Base-by-base conservation (phyloP, 164 flowering plant species). In the Liriodendron chinense region DNA sequence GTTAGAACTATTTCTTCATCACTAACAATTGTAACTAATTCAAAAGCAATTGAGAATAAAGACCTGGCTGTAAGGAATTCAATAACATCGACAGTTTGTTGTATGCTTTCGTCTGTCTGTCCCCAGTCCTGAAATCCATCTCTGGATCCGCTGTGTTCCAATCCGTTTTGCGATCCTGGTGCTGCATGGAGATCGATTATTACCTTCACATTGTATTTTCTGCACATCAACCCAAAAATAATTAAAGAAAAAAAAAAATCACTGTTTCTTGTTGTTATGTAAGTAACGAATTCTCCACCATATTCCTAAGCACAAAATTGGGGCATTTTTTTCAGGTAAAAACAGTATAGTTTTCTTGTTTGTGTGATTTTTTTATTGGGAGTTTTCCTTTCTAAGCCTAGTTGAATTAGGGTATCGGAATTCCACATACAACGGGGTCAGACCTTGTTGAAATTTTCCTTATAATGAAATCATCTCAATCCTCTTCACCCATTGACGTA, bases 101-200 rank as follows among this genome's bases (percentile, higher is more conserved):
- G 84, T 8, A 91, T 90, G 83, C 70, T 88, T 0, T 77, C 78
- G 43, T 90, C 90, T 1, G 89, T 85, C 59, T 70, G 9, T 20
- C 93, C 95, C 94, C 94, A 93, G 43, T 88, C 91, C 21, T 67
- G 79, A 10, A 77, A 83, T 14, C 95, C 88, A 72, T 89, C 92
- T 83, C 92, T 85, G 0, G 94, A 78, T 21, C 81, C 57, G 71
- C 94, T 90, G 72, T 91, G 94, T n/a, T 91, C 91, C 21, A 16
- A 77, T 1, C 89, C 89, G 72, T 91, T 91, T 72, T 91, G 93
- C 0, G 92, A 92, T 2, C 91, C 93, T 0, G 87, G 89, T 2
- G 91, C 91, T 22, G 91, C 94, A 65, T 92, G 97, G n/a, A 92
- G 84, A 77, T 89, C 94, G 10, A 91, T 72, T 71, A 91, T 85